Percentiles rank a stretch among this genome's conserved stretches.
These are phyloP conservation scores for Isoetes taiwanensis DNA, from an alignment of 75 land plant genomes.

Conservation along the genomic window DNA sequence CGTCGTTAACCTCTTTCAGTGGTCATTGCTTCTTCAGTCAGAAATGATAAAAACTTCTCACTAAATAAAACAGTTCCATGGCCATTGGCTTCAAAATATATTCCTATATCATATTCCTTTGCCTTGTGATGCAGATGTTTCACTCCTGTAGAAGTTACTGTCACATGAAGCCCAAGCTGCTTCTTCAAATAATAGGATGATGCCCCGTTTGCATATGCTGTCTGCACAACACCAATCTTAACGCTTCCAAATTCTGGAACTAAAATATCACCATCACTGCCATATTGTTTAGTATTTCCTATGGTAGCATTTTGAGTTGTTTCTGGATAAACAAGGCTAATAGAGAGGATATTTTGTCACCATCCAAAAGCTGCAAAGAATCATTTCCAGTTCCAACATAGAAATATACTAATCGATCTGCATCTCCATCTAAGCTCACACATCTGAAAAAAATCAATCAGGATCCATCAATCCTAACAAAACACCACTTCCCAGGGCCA, in stretches of 20 bases:
- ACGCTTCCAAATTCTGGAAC: constrained; percentile 20
- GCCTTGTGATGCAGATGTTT: constrained; percentile 88
- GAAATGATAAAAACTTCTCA: constrained; percentile 31
- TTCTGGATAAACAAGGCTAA: constrained; percentile 69
- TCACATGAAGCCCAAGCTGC: constrained; percentile 56
- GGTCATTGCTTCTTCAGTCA: constrained; percentile 12
- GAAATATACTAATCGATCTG: constrained; percentile 91
- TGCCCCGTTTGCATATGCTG: constrained; percentile 99
- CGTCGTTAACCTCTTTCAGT: background rate
- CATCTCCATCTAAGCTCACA: constrained; percentile 96
- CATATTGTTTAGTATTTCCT: background rate
- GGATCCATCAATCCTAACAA: too few relatives aligned
- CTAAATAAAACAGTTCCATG: constrained; percentile 93
- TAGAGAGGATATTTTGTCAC: constrained; percentile 83
- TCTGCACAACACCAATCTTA: constrained; percentile 75
- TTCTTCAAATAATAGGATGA: constrained; percentile 64
- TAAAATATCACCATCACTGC: background rate
- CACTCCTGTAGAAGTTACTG: constrained; percentile 80
- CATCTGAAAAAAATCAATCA: constrained; percentile 72
- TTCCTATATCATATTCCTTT: constrained; percentile 73
- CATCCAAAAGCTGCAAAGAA: constrained; percentile 71
- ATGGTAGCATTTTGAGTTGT: too few relatives aligned
- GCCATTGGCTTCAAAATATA: constrained; percentile 98
- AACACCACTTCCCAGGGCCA: too few relatives aligned
- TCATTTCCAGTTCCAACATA: constrained; percentile 9